Conservation (phyloP, 2,329 filamentous ascomycete genomes). For the Trichoderma breve region DNA sequence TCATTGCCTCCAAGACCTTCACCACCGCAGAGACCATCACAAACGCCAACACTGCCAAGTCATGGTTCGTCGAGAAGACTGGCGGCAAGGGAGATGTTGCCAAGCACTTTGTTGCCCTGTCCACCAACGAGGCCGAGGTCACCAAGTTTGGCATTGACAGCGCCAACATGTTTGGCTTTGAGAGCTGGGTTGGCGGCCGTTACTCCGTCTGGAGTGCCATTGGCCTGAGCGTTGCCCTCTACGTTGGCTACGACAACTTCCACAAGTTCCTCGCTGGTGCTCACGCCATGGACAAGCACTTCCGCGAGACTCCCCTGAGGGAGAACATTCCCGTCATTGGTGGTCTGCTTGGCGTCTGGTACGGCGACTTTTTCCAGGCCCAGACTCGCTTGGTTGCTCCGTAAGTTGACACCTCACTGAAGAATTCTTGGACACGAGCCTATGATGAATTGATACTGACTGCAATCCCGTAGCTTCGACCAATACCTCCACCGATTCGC, state of each 20-base stretch:
- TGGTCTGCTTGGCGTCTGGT: constrained; percentile 95
- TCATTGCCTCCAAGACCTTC: constrained; percentile 98
- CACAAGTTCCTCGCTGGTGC: constrained; percentile 91
- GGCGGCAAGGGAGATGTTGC: constrained; percentile 79
- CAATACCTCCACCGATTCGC: constrained; percentile 99
- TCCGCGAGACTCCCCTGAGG: constrained; percentile 83
- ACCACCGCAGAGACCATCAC: constrained; percentile 96
- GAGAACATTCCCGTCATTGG: constrained; percentile 93
- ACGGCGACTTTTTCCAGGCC: constrained; percentile 97
- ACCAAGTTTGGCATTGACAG: constrained; percentile 98
- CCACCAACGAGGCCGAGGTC: constrained; percentile 92
- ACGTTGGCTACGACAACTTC: constrained; percentile 98
- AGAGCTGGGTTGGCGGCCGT: constrained; percentile 95
- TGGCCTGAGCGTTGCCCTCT: constrained; percentile 87
- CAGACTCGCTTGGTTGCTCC: constrained; percentile 97
- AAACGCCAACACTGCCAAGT: constrained; percentile 95
- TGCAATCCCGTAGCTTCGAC: constrained; percentile 65
- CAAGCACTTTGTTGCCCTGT: constrained; percentile 98
- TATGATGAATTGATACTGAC: background rate
- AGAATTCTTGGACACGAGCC: too few species aligned
- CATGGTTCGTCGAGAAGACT: constrained; percentile 88
- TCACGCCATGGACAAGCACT: constrained; percentile 98
- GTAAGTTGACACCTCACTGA: constrained; percentile 54
- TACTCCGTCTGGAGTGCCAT: constrained; percentile 99
- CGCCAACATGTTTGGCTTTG: constrained; percentile 99